Base-by-base conservation (phyloP, 352 stramenopile genomes). In the Phytophthora meadii region DNA sequence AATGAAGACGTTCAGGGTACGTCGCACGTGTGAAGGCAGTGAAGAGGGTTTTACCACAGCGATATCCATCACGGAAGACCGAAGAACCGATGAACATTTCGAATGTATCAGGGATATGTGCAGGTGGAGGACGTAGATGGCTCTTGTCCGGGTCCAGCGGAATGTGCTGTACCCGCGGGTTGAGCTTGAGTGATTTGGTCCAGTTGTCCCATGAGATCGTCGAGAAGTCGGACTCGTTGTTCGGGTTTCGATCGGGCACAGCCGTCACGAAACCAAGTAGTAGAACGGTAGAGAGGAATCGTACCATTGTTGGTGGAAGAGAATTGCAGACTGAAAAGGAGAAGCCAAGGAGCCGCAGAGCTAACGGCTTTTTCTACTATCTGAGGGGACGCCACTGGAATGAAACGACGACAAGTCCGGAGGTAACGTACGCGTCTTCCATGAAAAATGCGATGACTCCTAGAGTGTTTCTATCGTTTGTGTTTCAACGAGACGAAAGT, bases 11-110 rank as follows among this genome's bases (percentile, higher is more conserved):
- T 10, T 90, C 80, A 0, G 84, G 84, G 51, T 93, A 56, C 30
- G 51, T 75, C 1, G 84, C 81, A 32, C 84, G 74, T 54, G 80
- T 88, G 8, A 93, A 69, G 7, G 79, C 87, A 22, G 87, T 92
- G 56, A 90, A 82, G 9, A 94, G 76, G 2, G 84, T 94, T 57
- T 90, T 90, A 22, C 79, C 87, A 55, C 87, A 94, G 2, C 87
- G 84, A 56, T 83, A 86, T 27, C 81, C 82, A 42, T 94, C 87
- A 15, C 87, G 84, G 54, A 92, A 95, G 24, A 90, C 82, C 37
- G 87, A 93, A 25, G 90, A 76, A 0, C 87, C 87, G 2, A 94
- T 65, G 40, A 89, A 90, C 40, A 87, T 70, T 37, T 92, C 72
- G 44, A 82, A 88, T 10, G 51, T 61, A 0, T 65, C 40, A 1